Evolutionary conservation across 2,329 filamentous ascomycete species (phyloP).

Genomic region (Talaromyces sp.): DNA sequence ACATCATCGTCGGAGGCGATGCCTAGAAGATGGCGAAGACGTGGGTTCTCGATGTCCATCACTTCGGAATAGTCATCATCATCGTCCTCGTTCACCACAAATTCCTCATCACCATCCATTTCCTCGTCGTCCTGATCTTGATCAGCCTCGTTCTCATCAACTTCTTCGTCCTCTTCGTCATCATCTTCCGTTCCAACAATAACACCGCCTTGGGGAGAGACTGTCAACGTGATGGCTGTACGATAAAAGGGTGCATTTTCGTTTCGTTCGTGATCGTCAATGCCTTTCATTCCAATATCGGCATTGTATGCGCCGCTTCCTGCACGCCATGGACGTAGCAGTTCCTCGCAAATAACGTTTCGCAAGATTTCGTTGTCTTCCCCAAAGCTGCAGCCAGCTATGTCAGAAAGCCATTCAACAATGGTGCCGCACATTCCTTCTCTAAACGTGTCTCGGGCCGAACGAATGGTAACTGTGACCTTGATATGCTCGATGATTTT

Average conservation of each 20-base stretch:
- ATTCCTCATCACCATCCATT: conserved; percentile 21
- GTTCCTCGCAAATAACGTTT: conserved; percentile 81
- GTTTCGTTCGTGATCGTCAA: conserved; percentile 73
- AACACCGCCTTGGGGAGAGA: conserved; percentile 41
- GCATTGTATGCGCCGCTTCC: conserved; percentile 81
- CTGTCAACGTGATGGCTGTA: conserved; percentile 36
- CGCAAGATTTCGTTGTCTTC: conserved; percentile 74
- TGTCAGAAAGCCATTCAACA: conserved; percentile 92
- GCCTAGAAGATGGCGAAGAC: conserved; percentile 23
- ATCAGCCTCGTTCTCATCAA: conserved; percentile 43
- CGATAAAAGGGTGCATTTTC: conserved; percentile 43
- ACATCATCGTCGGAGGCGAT: conserved; percentile 46
- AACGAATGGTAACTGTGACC: conserved; percentile 90
- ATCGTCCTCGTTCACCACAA: conserved; percentile 43
- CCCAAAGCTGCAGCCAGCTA: conserved; percentile 82
- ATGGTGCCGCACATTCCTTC: conserved; percentile 99
- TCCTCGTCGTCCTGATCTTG: conserved; percentile 22
- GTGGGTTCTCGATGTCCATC: conserved; percentile 27
- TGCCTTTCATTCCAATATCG: conserved; percentile 69
- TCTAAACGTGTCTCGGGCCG: conserved; percentile 88
- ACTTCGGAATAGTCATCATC: conserved; percentile 46
- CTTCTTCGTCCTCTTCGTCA: conserved; percentile 38
- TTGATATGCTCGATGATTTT: conserved; percentile 91
- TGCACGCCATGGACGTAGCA: conserved; percentile 80
- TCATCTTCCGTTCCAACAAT: conserved; percentile 49